Conservation (phyloP, 805 yeast genomes). For the Schwanniomyces yamadae region DNA sequence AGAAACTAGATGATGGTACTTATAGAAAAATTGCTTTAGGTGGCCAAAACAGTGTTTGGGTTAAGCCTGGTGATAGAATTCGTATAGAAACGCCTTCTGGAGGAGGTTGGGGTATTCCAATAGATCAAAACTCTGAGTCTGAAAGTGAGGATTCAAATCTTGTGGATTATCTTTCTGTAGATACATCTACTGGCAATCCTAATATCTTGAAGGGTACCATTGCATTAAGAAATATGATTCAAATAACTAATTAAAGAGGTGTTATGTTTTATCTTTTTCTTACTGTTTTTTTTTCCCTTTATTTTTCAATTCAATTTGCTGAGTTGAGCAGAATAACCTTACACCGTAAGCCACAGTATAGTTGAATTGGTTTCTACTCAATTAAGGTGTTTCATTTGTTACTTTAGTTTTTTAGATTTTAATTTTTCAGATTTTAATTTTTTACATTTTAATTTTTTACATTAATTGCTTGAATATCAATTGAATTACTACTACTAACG, state of each 20-base stretch:
- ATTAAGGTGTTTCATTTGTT: no score
- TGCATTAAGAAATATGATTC: constrained; percentile 29
- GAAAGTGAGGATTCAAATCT: background rate
- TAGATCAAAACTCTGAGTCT: constrained; percentile 4
- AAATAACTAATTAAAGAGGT: constrained; percentile 26
- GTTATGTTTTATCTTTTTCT: no score
- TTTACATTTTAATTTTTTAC: no score
- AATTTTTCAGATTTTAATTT: no score
- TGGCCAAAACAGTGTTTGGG: constrained; percentile 9
- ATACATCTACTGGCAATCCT: constrained; percentile 15
- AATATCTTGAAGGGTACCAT: constrained; percentile 34
- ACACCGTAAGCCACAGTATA: no score
- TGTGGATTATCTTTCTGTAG: constrained; percentile 18
- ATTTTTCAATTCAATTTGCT: no score
- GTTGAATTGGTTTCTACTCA: no score
- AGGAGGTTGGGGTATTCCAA: constrained; percentile 10
- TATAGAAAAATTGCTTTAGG: constrained; percentile 7
- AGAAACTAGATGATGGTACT: constrained; percentile 6
- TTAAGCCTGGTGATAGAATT: constrained; percentile 9
- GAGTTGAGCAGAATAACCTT: no score
- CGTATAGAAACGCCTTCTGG: constrained; percentile 10
- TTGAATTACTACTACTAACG: no score
- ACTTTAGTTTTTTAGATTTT: no score
- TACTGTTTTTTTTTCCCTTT: no score
- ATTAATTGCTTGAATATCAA: no score